Percentiles rank a stretch among this genome's conserved stretches.
phyloP scores from a whole-genome alignment of 75 land plant genomes.

The Cunninghamia lanceolata region DNA sequence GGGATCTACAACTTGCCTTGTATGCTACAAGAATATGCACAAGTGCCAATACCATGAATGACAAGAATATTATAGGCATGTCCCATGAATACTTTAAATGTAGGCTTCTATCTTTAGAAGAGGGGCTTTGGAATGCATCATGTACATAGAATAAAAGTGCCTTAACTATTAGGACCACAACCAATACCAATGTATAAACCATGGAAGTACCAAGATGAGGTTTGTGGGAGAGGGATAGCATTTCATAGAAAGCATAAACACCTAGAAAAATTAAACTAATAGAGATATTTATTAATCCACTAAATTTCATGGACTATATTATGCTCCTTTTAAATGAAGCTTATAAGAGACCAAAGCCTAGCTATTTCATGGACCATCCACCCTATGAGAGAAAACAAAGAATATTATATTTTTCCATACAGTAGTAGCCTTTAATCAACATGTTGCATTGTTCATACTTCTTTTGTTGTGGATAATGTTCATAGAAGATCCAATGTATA shows the following conservation, averaged over 20 bases:
- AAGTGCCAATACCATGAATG: constrained; percentile 76
- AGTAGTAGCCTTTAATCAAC: neutral
- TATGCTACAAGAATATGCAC: constrained; percentile 83
- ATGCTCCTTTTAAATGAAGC: neutral
- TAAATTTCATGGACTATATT: constrained; percentile 1
- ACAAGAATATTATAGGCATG: constrained; percentile 70
- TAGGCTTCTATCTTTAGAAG: constrained; percentile 24
- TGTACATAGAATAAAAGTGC: constrained; percentile 42
- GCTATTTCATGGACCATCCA: neutral
- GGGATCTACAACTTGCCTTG: constrained; percentile 67
- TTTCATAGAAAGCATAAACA: constrained; percentile 76
- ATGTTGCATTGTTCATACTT: no score
- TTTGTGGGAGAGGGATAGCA: constrained; percentile 62
- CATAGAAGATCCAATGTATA: no score
- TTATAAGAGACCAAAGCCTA: no score
- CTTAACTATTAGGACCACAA: constrained; percentile 58
- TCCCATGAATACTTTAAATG: constrained; percentile 61
- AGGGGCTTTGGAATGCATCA: constrained; percentile 17
- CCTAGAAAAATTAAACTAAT: constrained; percentile 37
- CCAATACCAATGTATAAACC: constrained; percentile 47
- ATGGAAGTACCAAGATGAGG: constrained; percentile 69
- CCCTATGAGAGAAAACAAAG: no score
- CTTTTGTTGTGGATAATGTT: no score
- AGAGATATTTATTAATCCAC: neutral
- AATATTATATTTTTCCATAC: neutral